Base-by-base conservation (phyloP, 2,329 filamentous ascomycete genomes). In the Aurifilum marmelostoma region DNA sequence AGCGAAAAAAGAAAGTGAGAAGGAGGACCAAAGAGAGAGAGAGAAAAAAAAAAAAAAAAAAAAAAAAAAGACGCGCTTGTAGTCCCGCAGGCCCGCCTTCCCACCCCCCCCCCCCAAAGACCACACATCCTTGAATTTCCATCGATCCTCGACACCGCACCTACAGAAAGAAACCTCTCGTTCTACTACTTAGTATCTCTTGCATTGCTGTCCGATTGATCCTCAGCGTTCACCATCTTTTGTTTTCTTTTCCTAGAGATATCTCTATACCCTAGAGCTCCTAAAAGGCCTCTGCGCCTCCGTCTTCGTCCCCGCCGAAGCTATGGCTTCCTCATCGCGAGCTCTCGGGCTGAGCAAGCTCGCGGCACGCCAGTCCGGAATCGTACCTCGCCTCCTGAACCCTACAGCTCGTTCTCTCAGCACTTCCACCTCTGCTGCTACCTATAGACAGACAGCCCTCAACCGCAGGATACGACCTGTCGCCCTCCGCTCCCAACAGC, bases 321-420 rank as follows among this genome's bases (percentile, higher is more conserved):
- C 71, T 71, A 79, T 79, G 77, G 75, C 77, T 73, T 75, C 78
- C 63, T 73, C 77, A 61, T 73, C 77, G 63, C 74, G 76, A 73
- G 77, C 77, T 71, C 72, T 79, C 63, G 71, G 74, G 70, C 60
- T 71, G 64, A 71, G 63, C 69, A 76, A 75, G 73, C 74, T 79
- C 70, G 74, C 76, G 68, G 72, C 73, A 71, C 72, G 74, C 65
- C 73, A 72, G 61, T 68, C 75, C 67, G 75, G 75, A 58, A 71
- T 72, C 68, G 74, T 72, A 61, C 73, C 76, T 56, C 72, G 76
- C 65, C 65, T 77, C 56, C 72, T 77, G 69, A 72, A 75, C 43
- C 68, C 75, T 54, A 73, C 73, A 41, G 73, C 73, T 58, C 74
- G 71, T 52, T 71, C 71, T 59, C 29, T 70, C 14, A 47, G 73